Conservation (phyloP, 192 early-diverging fungal species). For the Coemansia sp. region DNA sequence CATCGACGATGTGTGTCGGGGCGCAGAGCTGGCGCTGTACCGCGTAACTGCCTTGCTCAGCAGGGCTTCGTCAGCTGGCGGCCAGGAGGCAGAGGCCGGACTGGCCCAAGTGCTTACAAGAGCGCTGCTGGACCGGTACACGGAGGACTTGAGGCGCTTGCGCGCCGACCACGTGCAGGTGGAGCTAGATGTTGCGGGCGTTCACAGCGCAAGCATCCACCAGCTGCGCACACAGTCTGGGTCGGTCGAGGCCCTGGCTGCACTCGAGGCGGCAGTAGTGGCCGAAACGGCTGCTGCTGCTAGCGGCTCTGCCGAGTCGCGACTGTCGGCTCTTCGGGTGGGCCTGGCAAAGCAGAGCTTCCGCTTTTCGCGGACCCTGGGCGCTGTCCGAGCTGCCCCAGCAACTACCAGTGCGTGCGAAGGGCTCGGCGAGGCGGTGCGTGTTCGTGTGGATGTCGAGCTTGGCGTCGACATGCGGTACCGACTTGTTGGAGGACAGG, state of each 20-base stretch:
- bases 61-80: slow-evolving; percentile 17
- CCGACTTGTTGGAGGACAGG: slow-evolving; percentile 19
- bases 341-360: slow-evolving; percentile 29
- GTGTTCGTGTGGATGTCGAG: slow-evolving; percentile 37
- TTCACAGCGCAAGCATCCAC: slow-evolving; percentile 23
- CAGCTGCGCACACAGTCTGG: slow-evolving; percentile 42
- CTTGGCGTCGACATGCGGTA: slow-evolving; percentile 36
- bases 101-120: slow-evolving; percentile 25
- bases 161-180: slow-evolving; percentile 31
- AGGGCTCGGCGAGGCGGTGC: slow-evolving; percentile 5
- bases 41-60: slow-evolving; percentile 30
- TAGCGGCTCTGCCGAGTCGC: background rate
- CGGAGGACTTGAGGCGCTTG: slow-evolving; percentile 29
- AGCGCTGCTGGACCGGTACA: slow-evolving; percentile 30
- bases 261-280: slow-evolving; percentile 7
- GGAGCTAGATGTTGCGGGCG: slow-evolving; percentile 16
- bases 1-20: slow-evolving; percentile 27
- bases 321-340: slow-evolving; percentile 19
- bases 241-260: slow-evolving; percentile 23
- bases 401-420: background rate
- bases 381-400: slow-evolving; percentile 7
- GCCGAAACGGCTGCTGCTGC: background rate
- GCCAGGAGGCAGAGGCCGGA: slow-evolving; percentile 9
- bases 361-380: slow-evolving; percentile 24
- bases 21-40: slow-evolving; percentile 28